phyloP scores from a whole-genome alignment of 2,329 filamentous ascomycete species.

The Pestalotiopsis sp. region DNA sequence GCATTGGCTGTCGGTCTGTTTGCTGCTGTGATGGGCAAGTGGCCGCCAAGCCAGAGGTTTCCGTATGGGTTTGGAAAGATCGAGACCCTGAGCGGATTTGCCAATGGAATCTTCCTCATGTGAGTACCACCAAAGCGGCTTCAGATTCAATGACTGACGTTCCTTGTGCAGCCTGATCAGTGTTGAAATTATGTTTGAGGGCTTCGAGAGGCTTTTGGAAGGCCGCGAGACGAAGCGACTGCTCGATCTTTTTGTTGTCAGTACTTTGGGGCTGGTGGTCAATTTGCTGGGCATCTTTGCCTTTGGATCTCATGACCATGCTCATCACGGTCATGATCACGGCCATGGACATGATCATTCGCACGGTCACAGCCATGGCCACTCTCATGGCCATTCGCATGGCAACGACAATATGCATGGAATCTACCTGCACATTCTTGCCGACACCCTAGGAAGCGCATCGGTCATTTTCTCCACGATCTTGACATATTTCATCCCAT shows the following conservation, averaged over 20 bases:
- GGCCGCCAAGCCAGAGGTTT: constrained; percentile 86
- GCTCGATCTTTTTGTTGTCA: constrained; percentile 86
- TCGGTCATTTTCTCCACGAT: constrained; percentile 92
- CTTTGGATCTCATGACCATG: constrained; percentile 69
- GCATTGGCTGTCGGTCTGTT: constrained; percentile 88
- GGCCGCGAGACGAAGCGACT: constrained; percentile 83
- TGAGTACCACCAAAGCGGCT: constrained; percentile 42
- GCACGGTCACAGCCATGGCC: constrained; percentile 32
- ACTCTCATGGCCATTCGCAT: constrained; percentile 55
- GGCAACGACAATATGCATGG: constrained; percentile 98
- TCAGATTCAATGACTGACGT: background rate
- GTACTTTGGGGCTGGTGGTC: constrained; percentile 80
- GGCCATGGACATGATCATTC: constrained; percentile 35
- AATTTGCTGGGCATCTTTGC: constrained; percentile 91
- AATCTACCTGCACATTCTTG: constrained; percentile 93
- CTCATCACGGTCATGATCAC: constrained; percentile 42
- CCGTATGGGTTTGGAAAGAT: constrained; percentile 97
- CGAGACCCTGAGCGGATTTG: constrained; percentile 93
- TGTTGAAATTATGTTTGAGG: constrained; percentile 94
- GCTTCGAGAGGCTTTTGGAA: constrained; percentile 82
- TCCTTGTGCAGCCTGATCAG: constrained; percentile 72
- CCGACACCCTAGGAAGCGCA: constrained; percentile 90
- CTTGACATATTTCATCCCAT: constrained; percentile 83
- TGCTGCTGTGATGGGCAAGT: constrained; percentile 94
- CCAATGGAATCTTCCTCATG: constrained; percentile 94